Percentiles rank a stretch among this genome's conserved stretches.
Conservation (phyloP, 345 rosid species). For the Odontarrhena argentea region DNA sequence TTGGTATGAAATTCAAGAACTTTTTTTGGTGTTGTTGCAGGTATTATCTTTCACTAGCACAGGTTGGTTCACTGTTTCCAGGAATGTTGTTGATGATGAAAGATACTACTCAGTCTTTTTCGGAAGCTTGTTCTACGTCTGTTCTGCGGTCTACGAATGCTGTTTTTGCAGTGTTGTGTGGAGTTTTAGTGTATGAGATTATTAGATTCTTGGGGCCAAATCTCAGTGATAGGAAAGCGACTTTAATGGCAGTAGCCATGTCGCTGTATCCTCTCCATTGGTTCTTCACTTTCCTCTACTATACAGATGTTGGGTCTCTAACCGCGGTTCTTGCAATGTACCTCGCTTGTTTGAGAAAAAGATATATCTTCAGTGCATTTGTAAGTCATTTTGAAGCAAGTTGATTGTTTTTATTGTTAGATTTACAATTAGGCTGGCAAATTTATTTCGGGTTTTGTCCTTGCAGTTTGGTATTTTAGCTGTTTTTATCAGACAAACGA, state of each 20-base stretch:
- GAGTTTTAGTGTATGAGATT: constrained; percentile 71
- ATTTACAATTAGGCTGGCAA: constrained; percentile 1
- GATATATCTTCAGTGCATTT: constrained; percentile 73
- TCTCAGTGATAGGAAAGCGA: constrained; percentile 59
- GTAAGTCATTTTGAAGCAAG: constrained; percentile 47
- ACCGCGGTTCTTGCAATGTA: constrained; percentile 86
- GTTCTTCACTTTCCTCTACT: constrained; percentile 93
- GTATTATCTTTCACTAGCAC: constrained; percentile 87
- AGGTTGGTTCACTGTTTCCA: constrained; percentile 73
- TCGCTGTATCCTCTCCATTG: constrained; percentile 87
- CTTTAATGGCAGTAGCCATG: constrained; percentile 57
- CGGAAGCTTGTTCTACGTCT: constrained; percentile 60
- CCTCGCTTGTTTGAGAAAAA: constrained; percentile 75
- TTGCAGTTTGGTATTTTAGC: constrained; percentile 79
- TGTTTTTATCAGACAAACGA: constrained; percentile 75
- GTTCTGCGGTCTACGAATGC: constrained; percentile 70
- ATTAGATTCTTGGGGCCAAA: constrained; percentile 58
- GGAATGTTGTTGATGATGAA: constrained; percentile 49
- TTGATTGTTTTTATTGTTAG: constrained; percentile 2
- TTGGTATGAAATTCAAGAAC: constrained; percentile 22
- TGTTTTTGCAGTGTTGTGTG: constrained; percentile 70
- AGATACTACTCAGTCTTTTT: constrained; percentile 41
- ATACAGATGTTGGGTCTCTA: constrained; percentile 92
- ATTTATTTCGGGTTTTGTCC: constrained; percentile 24
- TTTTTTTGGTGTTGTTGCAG: constrained; percentile 46